These are phyloP conservation scores for Brassica nigra DNA, from an alignment of 345 rosid species.

Conservation along the genomic window DNA sequence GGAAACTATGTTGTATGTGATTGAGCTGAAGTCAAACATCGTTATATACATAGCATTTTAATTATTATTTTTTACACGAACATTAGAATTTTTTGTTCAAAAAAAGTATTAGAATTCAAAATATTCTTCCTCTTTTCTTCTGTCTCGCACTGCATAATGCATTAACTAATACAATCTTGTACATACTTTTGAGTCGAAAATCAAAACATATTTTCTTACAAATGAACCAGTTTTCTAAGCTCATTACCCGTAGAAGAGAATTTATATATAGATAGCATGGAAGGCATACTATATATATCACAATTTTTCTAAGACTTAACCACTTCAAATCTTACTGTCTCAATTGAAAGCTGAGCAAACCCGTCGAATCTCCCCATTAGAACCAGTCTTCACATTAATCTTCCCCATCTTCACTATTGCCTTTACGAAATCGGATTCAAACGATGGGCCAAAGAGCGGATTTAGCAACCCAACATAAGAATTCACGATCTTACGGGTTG, in stretches of 20 bases:
- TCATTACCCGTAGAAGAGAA: not conserved
- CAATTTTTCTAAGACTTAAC: not conserved
- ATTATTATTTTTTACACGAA: not conserved
- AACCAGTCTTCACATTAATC: conserved; percentile 63
- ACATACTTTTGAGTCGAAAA: not conserved
- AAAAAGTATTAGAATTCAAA: not conserved
- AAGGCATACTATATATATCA: not conserved
- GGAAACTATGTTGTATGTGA: not conserved
- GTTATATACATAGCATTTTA: not conserved
- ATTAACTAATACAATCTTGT: not conserved
- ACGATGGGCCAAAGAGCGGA: conserved; percentile 46
- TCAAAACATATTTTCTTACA: not conserved
- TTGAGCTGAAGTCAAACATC: too few relatives aligned
- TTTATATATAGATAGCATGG: not conserved
- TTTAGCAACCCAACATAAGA: conserved; percentile 49
- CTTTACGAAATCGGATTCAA: conserved; percentile 60
- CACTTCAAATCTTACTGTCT: conserved; percentile 4
- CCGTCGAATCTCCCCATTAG: conserved; percentile 65
- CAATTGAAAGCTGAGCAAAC: conserved; percentile 62
- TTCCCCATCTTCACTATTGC: conserved; percentile 72
- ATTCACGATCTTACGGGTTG: conserved; percentile 50
- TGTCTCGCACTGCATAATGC: not conserved
- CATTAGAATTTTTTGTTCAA: not conserved
- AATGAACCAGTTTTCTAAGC: not conserved
- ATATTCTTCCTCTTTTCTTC: not conserved